Conservation (phyloP, 2,329 filamentous ascomycete genomes). For the Phyllosticta capitalensis region DNA sequence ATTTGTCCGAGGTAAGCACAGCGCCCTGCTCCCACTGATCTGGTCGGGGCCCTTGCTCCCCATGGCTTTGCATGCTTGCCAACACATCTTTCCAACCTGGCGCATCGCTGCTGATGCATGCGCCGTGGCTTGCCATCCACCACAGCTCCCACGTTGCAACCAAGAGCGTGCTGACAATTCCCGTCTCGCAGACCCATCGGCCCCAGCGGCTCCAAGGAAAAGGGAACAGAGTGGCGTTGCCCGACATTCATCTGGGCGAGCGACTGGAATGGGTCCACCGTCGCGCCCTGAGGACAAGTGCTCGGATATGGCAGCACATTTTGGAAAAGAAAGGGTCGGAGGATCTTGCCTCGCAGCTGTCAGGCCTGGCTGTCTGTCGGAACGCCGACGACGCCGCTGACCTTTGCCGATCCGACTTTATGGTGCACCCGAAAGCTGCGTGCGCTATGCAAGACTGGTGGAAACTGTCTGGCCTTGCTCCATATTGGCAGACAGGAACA, state of each 20-base stretch:
- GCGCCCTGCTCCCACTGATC: too few species aligned
- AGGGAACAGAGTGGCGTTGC: conserved; percentile 77
- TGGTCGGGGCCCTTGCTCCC: too few species aligned
- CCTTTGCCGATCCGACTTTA: background rate
- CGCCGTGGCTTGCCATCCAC: background rate
- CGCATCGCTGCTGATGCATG: background rate
- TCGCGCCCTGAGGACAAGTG: background rate
- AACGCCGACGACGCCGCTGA: background rate
- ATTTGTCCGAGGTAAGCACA: conserved; percentile 52
- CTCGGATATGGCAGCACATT: background rate
- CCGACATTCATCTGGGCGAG: conserved; percentile 68
- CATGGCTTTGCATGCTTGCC: background rate
- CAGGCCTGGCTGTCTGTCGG: background rate
- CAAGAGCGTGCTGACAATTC: background rate
- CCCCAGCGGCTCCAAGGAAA: conserved; percentile 76
- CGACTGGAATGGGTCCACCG: conserved; percentile 43
- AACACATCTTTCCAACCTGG: background rate
- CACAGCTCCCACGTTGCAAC: background rate
- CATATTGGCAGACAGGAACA: background rate
- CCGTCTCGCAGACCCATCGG: conserved; percentile 55
- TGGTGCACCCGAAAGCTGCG: background rate
- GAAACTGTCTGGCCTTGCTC: background rate
- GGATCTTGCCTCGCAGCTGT: background rate
- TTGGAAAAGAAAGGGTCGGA: background rate
- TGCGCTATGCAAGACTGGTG: background rate